Evolutionary conservation across 257 asterid genomes (phyloP).

Genomic region (Capsicum rhomboideum): DNA sequence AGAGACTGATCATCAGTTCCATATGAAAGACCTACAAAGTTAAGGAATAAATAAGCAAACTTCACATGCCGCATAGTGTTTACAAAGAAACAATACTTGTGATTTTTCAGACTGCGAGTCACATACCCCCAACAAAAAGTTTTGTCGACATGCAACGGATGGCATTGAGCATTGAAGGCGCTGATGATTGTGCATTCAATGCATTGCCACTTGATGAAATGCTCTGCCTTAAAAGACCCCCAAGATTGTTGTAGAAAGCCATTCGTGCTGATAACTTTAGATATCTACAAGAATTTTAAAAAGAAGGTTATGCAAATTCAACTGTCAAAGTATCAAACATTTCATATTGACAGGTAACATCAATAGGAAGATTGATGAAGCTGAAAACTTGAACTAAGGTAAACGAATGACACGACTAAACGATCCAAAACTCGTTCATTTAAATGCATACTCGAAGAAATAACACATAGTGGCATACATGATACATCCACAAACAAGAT

Average conservation of each 20-base stretch:
- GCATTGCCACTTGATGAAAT: conserved; percentile 19
- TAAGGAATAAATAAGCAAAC: background rate
- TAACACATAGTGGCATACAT: no score
- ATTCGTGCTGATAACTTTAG: conserved; percentile 15
- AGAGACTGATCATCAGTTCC: conserved; percentile 52
- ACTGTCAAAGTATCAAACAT: background rate
- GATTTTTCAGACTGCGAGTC: background rate
- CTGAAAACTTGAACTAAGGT: background rate
- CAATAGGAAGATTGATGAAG: background rate
- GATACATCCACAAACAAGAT: background rate
- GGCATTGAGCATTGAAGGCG: conserved; percentile 44
- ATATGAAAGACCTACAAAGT: conserved; percentile 55
- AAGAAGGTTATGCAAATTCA: background rate
- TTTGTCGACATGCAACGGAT: conserved; percentile 68
- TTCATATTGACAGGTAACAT: background rate
- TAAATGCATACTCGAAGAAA: no score
- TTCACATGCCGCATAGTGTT: background rate
- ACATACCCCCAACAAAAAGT: conserved; percentile 66
- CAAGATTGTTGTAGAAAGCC: conserved; percentile 62
- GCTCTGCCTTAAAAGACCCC: conserved; percentile 47
- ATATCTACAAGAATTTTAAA: conserved; percentile 8
- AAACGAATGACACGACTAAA: background rate
- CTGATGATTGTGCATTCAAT: conserved; percentile 22
- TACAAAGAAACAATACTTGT: background rate
- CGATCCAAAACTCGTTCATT: background rate